Base-by-base conservation (phyloP, 2,329 filamentous ascomycete species). In the Penicillium janthinellum region DNA sequence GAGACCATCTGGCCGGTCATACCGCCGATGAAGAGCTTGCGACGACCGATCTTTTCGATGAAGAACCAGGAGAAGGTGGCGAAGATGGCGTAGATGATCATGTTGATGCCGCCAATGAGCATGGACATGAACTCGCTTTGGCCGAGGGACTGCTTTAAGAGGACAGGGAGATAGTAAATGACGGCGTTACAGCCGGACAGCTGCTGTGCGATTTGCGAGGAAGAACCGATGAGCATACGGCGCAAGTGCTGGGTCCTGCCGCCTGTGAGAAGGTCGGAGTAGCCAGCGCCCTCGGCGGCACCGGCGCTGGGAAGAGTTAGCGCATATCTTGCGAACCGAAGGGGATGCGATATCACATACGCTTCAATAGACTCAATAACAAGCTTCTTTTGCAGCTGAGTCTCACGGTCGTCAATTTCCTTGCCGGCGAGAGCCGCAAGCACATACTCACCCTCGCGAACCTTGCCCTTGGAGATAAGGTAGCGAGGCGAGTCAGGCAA, bases 341-440 rank as follows among this genome's bases (percentile, higher is more conserved):
- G 14, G 25, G 15, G 10, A 12, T 14, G 5, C 17, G n/a, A n/a
- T 5, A 15, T n/a, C 28, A 76, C 83, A 25, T 81, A 83, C 45
- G 84, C 84, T 42, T 82, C 80, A 62, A 90, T 86, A 1, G 84
- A 87, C 67, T 92, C 89, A n/a, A 86, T 76, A n/a, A 90, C 87
- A 0, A 89, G 86, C 55, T 88, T 84, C 67, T 84, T 82, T 73
- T 90, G 85, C 10, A 82, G 69, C 48, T 82, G 79, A 2, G 86
- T 87, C 68, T 88, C 83, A 8, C 80, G 76, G 63, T 84, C 81
- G 49, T 87, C 81, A 5, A 83, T 62, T 49, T 83, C 67, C 25
- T 72, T 70, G 11, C 80, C 81, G 49, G 75, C 75, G 5, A 85
- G 78, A 5, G 81, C 82, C 12, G 82, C 81, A 35, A 85, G 79